These are phyloP conservation scores for Lasiosphaeria miniovina DNA, from an alignment of 495 filamentous ascomycete species.

Conservation along the genomic window DNA sequence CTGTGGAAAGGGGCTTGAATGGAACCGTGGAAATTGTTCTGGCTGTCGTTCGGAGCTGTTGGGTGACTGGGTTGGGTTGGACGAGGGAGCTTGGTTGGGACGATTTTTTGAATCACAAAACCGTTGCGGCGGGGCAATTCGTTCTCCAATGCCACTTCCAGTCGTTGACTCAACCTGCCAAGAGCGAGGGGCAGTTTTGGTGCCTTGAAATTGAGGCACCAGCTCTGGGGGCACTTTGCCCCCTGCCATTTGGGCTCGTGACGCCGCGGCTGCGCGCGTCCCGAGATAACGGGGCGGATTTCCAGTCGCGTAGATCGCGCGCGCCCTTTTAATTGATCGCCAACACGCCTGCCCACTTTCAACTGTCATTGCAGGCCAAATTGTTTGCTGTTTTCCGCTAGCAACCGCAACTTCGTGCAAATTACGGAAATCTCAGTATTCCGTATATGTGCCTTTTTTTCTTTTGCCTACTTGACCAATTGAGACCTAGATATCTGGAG, in stretches of 20 bases:
- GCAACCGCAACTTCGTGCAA: too few species aligned
- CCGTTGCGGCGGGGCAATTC: constrained; percentile 7
- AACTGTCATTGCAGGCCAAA: not conserved
- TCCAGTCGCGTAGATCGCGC: constrained; percentile 24
- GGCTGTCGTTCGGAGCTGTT: not conserved
- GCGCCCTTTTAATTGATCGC: constrained; percentile 19
- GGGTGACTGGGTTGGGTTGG: constrained; percentile 1
- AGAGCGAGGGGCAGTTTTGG: constrained; percentile 12
- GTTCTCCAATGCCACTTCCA: not conserved
- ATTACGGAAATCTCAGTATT: too few species aligned
- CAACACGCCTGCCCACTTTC: not conserved
- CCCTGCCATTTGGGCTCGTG: constrained; percentile 19
- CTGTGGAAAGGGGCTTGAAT: not conserved
- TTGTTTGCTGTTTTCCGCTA: too few species aligned
- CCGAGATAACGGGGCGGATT: constrained; percentile 15
- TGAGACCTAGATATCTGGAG: too few species aligned
- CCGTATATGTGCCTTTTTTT: too few species aligned
- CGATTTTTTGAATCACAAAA: constrained; percentile 22
- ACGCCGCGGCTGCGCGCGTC: constrained; percentile 25
- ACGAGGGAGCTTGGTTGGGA: not conserved
- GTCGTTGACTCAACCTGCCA: constrained; percentile 4
- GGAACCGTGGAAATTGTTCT: not conserved
- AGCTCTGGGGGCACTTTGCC: not conserved
- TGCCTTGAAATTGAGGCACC: constrained; percentile 6
- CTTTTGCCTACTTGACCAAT: too few species aligned